Base-by-base conservation (phyloP, 129 eudicot species). In the Centrapalus pauciflorus region DNA sequence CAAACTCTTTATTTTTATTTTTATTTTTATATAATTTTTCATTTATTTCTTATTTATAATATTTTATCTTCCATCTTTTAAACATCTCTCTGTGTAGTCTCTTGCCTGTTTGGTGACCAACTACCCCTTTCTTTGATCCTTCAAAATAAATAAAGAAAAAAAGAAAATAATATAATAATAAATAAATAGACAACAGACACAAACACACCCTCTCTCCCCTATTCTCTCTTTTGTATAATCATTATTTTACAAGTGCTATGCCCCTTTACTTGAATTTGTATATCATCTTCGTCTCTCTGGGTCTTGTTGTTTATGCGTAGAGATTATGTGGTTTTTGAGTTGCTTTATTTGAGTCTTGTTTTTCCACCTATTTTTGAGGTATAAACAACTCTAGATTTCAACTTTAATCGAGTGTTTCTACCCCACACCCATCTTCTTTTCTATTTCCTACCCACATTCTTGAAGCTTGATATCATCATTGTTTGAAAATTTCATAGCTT, bases 391-490 rank as follows among this genome's bases (percentile, higher is more conserved):
- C 58, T 11, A 27, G 54, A 32, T 7, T 28, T 73, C 74, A 43
- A 56, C 79, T 75, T 75, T 56, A 75, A 75, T 75, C 50, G 30
- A 66, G 74, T 75, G 73, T 75, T 63, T 63, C 69, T 60, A 54
- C 79, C 60, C 80, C 75, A 63, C 69, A 63, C 70, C 4, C 77
- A 55, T 37, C 66, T 55, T 23, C 28, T 61, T 66, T 59, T 59
- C 59, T 55, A 33, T 32, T 71, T 33, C 67, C 24, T 50, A 49
- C 72, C 48, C 78, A 73, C 81, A 45, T 66, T 74, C 73, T 80
- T 72, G 70, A 79, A 71, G 66, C 77, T 72, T 74, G 62, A 49
- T 67, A 70, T 38, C 84, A 77, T 84, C 84, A 77, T 79, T 76
- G 75, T 72, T 67, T 52, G 46, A 62, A 55, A 69, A 14, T 41